These are phyloP conservation scores for Phytophthora lateralis DNA, from an alignment of 352 stramenopile genomes.

Conservation along the genomic window DNA sequence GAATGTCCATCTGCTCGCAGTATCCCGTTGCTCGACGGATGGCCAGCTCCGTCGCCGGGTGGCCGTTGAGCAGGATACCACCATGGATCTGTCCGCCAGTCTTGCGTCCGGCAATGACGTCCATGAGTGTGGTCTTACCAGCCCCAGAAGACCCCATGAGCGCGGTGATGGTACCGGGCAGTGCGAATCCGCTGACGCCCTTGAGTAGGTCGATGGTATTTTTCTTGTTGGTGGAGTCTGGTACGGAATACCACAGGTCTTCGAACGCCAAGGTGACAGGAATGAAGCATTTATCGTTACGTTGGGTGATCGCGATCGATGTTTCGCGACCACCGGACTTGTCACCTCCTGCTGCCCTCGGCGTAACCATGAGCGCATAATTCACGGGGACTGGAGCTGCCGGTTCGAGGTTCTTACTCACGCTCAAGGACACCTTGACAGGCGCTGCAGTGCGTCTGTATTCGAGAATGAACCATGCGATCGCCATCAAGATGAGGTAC, in stretches of 20 bases:
- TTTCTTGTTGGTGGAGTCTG: slow-evolving; percentile 23
- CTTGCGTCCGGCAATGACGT: slow-evolving; percentile 93
- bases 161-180: slow-evolving; percentile 53
- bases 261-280: slow-evolving; percentile 45
- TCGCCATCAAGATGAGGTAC: slow-evolving; percentile 40
- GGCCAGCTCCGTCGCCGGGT: slow-evolving; percentile 37
- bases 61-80: slow-evolving; percentile 86
- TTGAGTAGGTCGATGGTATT: slow-evolving; percentile 45
- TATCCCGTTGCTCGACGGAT: slow-evolving; percentile 41
- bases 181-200: slow-evolving; percentile 42
- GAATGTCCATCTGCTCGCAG: slow-evolving; percentile 83
- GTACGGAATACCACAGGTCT: slow-evolving; percentile 45
- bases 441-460: slow-evolving; percentile 27
- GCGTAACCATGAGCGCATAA: slow-evolving; percentile 12
- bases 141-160: slow-evolving; percentile 66
- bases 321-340: background rate
- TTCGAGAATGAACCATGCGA: slow-evolving; percentile 37
- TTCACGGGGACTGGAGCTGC: background rate
- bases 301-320: slow-evolving; percentile 39
- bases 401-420: background rate
- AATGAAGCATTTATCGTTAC: slow-evolving; percentile 43
- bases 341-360: background rate
- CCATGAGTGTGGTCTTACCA: slow-evolving; percentile 93
- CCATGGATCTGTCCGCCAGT: slow-evolving; percentile 77
- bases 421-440: slow-evolving; percentile 7